Evolutionary conservation across 2,329 filamentous ascomycete species (phyloP).

Genomic region (Sarocladium kiliense): DNA sequence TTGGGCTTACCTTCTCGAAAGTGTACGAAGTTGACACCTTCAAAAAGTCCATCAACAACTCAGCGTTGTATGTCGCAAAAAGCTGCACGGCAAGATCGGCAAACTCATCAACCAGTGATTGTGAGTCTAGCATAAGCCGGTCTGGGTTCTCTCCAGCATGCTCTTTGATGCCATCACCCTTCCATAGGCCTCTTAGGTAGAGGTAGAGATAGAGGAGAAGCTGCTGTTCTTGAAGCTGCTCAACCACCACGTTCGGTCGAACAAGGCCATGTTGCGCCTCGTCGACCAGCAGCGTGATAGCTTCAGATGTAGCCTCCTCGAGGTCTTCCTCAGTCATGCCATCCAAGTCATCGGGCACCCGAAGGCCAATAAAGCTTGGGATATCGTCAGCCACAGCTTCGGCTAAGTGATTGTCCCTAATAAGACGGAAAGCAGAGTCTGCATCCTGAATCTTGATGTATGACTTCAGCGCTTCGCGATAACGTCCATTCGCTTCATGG

Average conservation of each 20-base stretch:
- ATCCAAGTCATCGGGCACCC: slow-evolving; percentile 69
- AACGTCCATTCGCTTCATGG: slow-evolving; percentile 74
- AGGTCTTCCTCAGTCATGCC: slow-evolving; percentile 65
- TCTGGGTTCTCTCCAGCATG: slow-evolving; percentile 50
- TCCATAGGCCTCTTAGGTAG: slow-evolving; percentile 85
- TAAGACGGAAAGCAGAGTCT: slow-evolving; percentile 79
- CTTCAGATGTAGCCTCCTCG: slow-evolving; percentile 74
- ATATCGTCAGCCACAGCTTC: slow-evolving; percentile 88
- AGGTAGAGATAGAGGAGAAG: slow-evolving; percentile 80
- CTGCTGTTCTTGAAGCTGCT: slow-evolving; percentile 65
- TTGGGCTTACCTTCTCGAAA: slow-evolving; percentile 62
- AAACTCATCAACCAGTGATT: slow-evolving; percentile 74
- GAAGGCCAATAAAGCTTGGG: slow-evolving; percentile 77
- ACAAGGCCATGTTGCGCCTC: slow-evolving; percentile 89
- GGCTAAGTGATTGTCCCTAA: slow-evolving; percentile 83
- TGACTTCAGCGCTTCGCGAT: slow-evolving; percentile 78
- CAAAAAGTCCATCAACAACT: slow-evolving; percentile 80
- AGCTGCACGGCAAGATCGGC: slow-evolving; percentile 81
- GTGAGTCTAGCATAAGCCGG: slow-evolving; percentile 52
- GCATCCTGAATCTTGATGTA: slow-evolving; percentile 91
- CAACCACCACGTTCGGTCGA: slow-evolving; percentile 68
- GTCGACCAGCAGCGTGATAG: slow-evolving; percentile 79
- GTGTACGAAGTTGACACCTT: slow-evolving; percentile 80
- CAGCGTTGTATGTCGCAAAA: slow-evolving; percentile 78
- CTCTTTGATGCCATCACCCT: slow-evolving; percentile 59